A percentile compares a stretch with the other conserved stretches of the same genome.
Evolutionary conservation across 2,329 filamentous ascomycete genomes (phyloP).

Genomic region (Hortaea sp.): DNA sequence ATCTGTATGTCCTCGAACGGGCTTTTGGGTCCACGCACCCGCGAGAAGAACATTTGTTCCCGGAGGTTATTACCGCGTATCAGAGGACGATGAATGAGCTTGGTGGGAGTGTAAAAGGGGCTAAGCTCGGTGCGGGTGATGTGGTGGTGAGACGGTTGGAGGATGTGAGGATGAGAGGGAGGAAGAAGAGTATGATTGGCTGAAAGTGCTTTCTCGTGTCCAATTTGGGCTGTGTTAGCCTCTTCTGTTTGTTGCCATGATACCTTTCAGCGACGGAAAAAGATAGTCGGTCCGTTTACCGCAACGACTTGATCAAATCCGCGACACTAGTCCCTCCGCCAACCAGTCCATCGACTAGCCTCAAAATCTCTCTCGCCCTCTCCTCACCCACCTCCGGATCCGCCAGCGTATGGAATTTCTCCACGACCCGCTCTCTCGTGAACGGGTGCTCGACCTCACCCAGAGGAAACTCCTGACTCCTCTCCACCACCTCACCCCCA

Average conservation of each 20-base stretch:
- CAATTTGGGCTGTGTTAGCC: no score
- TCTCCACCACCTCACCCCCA: slow-evolving; percentile 11
- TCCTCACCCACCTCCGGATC: slow-evolving; percentile 14
- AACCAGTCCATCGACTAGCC: slow-evolving; percentile 15
- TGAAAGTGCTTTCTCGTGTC: slow-evolving; percentile 28
- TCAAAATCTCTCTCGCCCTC: slow-evolving; percentile 13
- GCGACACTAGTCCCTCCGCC: slow-evolving; percentile 1
- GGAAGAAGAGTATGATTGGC: slow-evolving; percentile 95
- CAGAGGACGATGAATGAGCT: slow-evolving; percentile 59
- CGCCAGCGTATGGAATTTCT: slow-evolving; percentile 19
- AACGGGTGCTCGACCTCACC: slow-evolving; percentile 22
- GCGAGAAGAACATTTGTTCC: slow-evolving; percentile 69
- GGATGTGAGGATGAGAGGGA: slow-evolving; percentile 83
- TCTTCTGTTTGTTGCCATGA: no score
- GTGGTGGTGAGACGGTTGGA: slow-evolving; percentile 69
- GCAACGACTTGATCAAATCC: slow-evolving; percentile 11
- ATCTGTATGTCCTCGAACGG: slow-evolving; percentile 88
- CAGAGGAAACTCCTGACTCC: slow-evolving; percentile 16
- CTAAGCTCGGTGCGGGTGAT: background rate
- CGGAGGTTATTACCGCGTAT: slow-evolving; percentile 69
- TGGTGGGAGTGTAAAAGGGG: slow-evolving; percentile 43
- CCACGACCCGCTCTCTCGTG: slow-evolving; percentile 18
- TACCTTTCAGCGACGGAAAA: no score
- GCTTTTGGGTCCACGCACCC: slow-evolving; percentile 95
- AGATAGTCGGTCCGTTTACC: background rate